A percentile compares a stretch with the other conserved stretches of the same genome.
Conservation (phyloP, 192 early-diverging fungal genomes). For the Mortierella claussenii region DNA sequence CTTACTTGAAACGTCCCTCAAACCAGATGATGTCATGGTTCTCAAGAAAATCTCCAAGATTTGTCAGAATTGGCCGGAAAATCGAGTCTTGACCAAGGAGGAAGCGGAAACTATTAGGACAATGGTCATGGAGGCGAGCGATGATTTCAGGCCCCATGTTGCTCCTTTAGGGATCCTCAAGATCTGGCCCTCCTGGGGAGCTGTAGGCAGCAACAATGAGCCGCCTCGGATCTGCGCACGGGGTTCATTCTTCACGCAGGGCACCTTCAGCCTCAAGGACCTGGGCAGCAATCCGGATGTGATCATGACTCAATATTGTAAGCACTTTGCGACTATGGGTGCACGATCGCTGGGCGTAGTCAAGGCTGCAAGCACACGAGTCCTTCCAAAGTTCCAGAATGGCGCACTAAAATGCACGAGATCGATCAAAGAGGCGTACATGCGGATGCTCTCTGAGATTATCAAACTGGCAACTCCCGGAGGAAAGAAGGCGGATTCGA, state of each 20-base stretch:
- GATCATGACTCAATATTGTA: not conserved
- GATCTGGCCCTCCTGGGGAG: constrained; percentile 11
- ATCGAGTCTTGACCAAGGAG: not conserved
- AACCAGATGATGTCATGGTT: not conserved
- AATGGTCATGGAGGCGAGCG: not conserved
- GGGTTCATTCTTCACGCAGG: constrained; percentile 2
- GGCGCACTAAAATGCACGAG: not conserved
- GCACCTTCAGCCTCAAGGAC: not conserved
- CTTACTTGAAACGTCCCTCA: not conserved
- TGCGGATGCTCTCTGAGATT: not conserved
- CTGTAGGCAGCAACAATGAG: not conserved
- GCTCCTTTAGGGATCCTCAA: not conserved
- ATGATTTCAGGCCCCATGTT: not conserved
- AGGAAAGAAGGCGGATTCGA: no score
- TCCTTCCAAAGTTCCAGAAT: constrained; percentile 8
- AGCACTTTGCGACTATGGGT: constrained; percentile 2
- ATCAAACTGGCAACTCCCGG: not conserved
- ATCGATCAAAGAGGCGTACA: not conserved
- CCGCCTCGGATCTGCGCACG: not conserved
- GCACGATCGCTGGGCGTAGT: not conserved
- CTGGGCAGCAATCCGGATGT: constrained; percentile 7
- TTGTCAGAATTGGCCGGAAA: not conserved
- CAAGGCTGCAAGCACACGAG: not conserved
- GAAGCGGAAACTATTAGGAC: constrained; percentile 2
- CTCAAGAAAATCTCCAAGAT: not conserved